These are phyloP conservation scores for Besnoitia besnoiti DNA, from an alignment of 169 alveolate species.

Conservation along the genomic window DNA sequence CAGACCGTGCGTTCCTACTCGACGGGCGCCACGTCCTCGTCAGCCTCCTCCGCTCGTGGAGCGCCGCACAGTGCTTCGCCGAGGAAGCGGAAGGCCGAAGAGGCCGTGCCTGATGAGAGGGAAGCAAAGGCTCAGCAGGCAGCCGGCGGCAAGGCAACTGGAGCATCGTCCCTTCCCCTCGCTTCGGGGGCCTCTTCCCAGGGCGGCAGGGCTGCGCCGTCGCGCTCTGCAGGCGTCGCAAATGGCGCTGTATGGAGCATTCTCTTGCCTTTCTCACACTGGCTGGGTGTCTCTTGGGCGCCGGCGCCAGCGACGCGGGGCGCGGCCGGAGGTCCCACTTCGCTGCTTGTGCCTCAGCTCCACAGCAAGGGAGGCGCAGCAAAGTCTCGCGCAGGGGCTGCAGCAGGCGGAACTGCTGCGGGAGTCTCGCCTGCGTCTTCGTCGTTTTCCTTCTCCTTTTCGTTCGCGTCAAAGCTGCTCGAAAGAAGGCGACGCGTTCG, in stretches of 20 bases:
- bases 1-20: slow-evolving; percentile 9
- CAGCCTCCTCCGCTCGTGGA: not conserved
- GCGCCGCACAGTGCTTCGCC: not conserved
- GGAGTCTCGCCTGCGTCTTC: not conserved
- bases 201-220: too few species aligned
- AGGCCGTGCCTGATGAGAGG: not conserved
- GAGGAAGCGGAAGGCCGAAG: not conserved
- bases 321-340: not conserved
- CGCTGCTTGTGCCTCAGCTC: not conserved
- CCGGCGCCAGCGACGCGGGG: not conserved
- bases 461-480: not conserved
- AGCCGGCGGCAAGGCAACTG: not conserved
- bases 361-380: not conserved
- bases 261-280: slow-evolving; percentile 30
- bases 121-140: not conserved
- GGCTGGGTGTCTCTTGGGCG: slow-evolving; percentile 32
- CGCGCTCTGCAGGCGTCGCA: too few species aligned
- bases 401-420: too few species aligned
- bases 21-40: not conserved
- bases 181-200: too few species aligned
- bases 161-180: too few species aligned
- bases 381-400: not conserved
- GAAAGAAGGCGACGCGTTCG: not conserved
- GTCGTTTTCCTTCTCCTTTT: not conserved
- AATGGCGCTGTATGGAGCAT: not conserved